Base-by-base conservation (phyloP, 2,329 filamentous ascomycete genomes). In the Ophiostoma piceae region DNA sequence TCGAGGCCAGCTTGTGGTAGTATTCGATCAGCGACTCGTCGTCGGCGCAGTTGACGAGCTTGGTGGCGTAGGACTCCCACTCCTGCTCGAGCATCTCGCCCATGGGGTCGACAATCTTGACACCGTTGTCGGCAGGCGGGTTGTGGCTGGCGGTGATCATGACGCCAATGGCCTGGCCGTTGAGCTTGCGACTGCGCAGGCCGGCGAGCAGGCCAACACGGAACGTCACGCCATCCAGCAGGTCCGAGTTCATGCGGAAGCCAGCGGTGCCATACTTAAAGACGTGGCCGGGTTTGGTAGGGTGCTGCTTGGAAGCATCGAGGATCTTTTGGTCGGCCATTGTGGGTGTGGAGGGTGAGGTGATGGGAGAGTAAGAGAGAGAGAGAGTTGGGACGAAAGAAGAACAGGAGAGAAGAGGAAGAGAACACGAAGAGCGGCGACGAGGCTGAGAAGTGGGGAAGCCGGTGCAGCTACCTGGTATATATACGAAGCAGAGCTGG, bases 61-160 rank as follows among this genome's bases (percentile, higher is more conserved):
- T 86, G 47, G 95, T 98, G 69, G 94, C 93, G 79, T 94, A 90
- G 51, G 84, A 83, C 82, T 99, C 95, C 95, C 95, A 99, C 72
- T 94, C 91, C 79, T 94, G 90, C 86, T 96, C 92, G 67, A 97
- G 86, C 95, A 98, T 98, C 80, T 98, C 95, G 74, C 95, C 94
- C 89, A 96, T 91, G 14, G 95, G 95, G 79, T 99, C 95, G 73
- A 99, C 92, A 75, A 99, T 88, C 85, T 97, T 97, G 79, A 97
- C 90, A 68, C 93, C 93, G 79, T 97, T 97, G 81, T 97, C 93
- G 75, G 88, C 85, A 43, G 93, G 90, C 22, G 92, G 92, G 81
- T 97, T 97, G 84, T 97, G 93, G 77, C 92, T 96, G 73, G 93
- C 93, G 60, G 93, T 97, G 79, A 97, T 91, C 93, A 97, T 97